Conservation (phyloP, 2,329 filamentous ascomycete genomes). For the Lojkania enalia region DNA sequence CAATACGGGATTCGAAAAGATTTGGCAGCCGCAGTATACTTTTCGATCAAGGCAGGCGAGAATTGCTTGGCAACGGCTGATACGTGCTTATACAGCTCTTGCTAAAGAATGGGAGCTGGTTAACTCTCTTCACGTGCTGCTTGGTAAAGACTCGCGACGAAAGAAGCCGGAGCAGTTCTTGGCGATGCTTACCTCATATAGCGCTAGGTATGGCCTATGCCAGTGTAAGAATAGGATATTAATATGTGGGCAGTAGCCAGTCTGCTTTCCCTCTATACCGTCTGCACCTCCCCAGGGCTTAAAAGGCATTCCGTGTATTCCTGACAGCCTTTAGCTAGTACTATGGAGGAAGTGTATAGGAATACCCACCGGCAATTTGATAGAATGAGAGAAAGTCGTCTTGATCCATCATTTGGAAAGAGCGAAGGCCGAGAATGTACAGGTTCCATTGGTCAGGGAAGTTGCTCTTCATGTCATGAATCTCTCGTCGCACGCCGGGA, state of each 20-base stretch:
- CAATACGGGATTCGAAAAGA: constrained; percentile 41
- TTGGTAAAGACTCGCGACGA: neutral
- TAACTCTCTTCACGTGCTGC: no score
- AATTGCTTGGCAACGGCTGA: constrained; percentile 22
- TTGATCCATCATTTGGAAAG: constrained; percentile 70
- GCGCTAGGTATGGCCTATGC: constrained; percentile 78
- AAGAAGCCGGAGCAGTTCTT: neutral
- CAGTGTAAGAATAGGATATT: constrained; percentile 80
- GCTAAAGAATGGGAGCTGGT: no score
- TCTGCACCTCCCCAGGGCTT: constrained; percentile 38
- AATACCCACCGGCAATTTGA: constrained; percentile 68
- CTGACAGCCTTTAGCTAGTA: constrained; percentile 15
- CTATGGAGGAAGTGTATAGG: neutral
- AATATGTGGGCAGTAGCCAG: constrained; percentile 76
- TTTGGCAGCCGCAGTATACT: constrained; percentile 30
- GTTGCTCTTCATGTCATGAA: constrained; percentile 65
- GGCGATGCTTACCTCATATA: constrained; percentile 56
- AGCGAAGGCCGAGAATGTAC: constrained; percentile 72
- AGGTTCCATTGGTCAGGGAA: constrained; percentile 69
- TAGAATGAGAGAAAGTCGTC: constrained; percentile 71
- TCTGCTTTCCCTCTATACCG: constrained; percentile 36
- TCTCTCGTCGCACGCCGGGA: constrained; percentile 60
- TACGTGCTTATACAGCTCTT: constrained; percentile 34
- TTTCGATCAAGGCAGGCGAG: constrained; percentile 18
- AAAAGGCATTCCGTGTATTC: constrained; percentile 43